Base-by-base conservation (phyloP, 768 basidiomycete species). In the Tricholoma flavovirens region DNA sequence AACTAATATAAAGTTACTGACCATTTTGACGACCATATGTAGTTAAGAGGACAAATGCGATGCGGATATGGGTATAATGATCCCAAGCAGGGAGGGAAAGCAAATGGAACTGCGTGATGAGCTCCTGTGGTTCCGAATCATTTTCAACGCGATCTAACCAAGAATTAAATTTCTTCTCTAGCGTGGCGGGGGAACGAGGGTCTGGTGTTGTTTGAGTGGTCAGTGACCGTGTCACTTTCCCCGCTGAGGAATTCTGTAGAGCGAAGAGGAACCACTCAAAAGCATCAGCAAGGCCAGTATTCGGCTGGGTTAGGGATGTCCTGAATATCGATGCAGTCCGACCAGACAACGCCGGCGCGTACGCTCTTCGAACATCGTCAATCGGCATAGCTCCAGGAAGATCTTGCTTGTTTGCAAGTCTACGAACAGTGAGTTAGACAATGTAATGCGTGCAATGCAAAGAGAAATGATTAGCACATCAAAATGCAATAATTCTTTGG, bases 381-480 rank as follows among this genome's bases (percentile, higher is more conserved):
- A 80, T 66, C 30, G 76, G 70, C 65, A 81, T 72, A 32, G 76
- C 73, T 56, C 78, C 76, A 11, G 83, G 77, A 36, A 77, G 57
- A 68, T 88, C 84, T 62, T 81, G 78, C 69, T 87, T 87, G 68
- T 83, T 86, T 56, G 82, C 83, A 24, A 87, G 63, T 54, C 76
- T 77, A 43, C 30, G 6, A 2, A 40, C 6, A n/a, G 21, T n/a
- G 17, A 15, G 24, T 53, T n/a, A 54, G 24, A 9, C 42, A 40
- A 24, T 32, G 7, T n/a, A 6, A 26, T 45, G 21, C 53, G 29
- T 42, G 10, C 74, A 74, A 55, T 73, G 71, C 59, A 73, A 70
- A 61, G 69, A 8, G 15, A 7, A n/a, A 9, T 30, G 9, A 9
- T 21, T 21, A n/a, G n/a, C n/a, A 73, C 75, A 75, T 69, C 26